Base-by-base conservation (phyloP, 2,329 filamentous ascomycete genomes). In the Coniochaeta sp. region DNA sequence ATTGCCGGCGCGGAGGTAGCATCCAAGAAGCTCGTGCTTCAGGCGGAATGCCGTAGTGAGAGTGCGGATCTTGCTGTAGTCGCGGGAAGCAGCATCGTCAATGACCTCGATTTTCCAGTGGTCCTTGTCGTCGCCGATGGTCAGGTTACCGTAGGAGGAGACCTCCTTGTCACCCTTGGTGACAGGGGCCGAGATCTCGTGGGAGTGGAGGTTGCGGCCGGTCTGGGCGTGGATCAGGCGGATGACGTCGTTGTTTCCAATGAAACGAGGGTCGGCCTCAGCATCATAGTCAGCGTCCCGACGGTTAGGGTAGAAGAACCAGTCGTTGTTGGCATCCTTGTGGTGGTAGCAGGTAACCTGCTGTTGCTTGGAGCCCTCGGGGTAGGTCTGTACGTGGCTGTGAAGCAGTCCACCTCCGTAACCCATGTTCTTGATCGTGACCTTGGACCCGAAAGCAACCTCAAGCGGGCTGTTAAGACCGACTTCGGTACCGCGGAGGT, bases 301-400 rank as follows among this genome's bases (percentile, higher is more conserved):
- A 56, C 95, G 89, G 73, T 92, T 96, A 24, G 94, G 94, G 69
- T 96, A 96, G 72, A 99, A 91, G 73, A 95, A 96, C 94, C 94
- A 99, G 69, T 99, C 94, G 68, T 99, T 99, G 81, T 99, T 99
- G 68, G 92, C 81, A 76, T 99, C 94, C 70, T 99, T 99, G 78
- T 99, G 94, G 72, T 99, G 94, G 72, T 99, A 99, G 77, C 95
- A 99, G 56, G 94, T 99, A 56, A 99, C 86, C 69, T 99, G 94
- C 71, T 99, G 95, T 72, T 99, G 94, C 50, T 74, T 75, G 32
- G 94, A 97, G 28, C 92, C 94, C 65, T 96, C 91, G 0, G 92
- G 92, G 67, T 90, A 97, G 8, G 91, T 96, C 72, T 97, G 92
- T 56, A 96, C 82, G 76, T 97, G 94, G 38, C 91, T 96, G 72